Base-by-base conservation (phyloP, 2,329 filamentous ascomycete genomes). In the Onygenales sp. region DNA sequence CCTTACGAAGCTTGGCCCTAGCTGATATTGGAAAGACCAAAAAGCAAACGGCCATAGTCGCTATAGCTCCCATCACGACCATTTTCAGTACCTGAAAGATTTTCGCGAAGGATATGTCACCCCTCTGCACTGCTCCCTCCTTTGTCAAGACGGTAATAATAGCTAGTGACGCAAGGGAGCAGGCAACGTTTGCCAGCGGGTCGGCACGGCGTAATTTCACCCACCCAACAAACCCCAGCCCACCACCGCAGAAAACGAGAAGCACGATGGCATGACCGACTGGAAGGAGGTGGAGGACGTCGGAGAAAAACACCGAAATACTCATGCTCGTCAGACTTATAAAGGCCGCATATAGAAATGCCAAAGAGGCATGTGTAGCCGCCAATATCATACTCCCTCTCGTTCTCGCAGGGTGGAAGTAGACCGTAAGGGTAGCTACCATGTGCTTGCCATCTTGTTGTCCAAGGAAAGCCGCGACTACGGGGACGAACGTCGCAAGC, bases 101-200 rank as follows among this genome's bases (percentile, higher is more conserved):
- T 69, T 94, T 94, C 55, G 82, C 82, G 61, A 87, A 83, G 0
- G 87, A 90, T 63, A 95, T 89, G 51, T 85, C 84, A 5, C 87
- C 89, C 36, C 80, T 83, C 62, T 95, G 88, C 0, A 96, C 84
- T 2, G 89, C 84, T 50, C 89, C 90, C 69, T 96, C 92, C 70
- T 94, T 95, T 9, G 92, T 95, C 57, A 96, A 75, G 45, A 95
- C 82, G 2, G 87, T 91, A 64, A 96, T 95, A 58, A 93, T 87
- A 49, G 89, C 89, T 54, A 97, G 83, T 36, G 89, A 92, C 6
- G 91, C 83, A 59, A 96, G 76, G 35, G 90, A 95, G 60, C 87
- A 89, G 47, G 86, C 88, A 38, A 92, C 86, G 64, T 90, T 91
- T 58, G 93, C 88, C 53, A 93, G 72, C 6, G 89, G 87, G 61